phyloP scores from a whole-genome alignment of 768 basidiomycete species.

The Tulasnella sp. region DNA sequence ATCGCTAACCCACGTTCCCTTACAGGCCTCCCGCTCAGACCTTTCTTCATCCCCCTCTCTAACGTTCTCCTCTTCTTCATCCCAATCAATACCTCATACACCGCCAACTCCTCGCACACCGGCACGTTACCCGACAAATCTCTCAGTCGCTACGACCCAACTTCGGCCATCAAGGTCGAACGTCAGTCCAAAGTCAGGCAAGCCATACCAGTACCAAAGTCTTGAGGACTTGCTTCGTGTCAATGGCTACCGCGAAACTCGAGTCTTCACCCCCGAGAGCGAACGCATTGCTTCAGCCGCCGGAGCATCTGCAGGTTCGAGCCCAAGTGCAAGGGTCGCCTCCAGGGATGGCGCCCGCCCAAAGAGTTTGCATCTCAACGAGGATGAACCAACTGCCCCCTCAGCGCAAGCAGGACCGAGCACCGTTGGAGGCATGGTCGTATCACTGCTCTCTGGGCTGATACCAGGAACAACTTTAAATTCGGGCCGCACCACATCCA shows the following conservation, averaged over 20 bases:
- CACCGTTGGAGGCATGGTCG: neutral
- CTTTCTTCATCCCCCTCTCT: neutral
- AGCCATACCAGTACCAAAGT: slow-evolving; percentile 70
- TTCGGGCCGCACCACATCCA: too few relatives aligned
- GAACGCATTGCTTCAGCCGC: slow-evolving; percentile 36
- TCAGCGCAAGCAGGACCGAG: neutral
- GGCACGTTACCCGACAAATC: neutral
- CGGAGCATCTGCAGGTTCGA: neutral
- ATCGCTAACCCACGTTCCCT: neutral
- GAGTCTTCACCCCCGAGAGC: slow-evolving; percentile 78
- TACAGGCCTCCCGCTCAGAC: neutral
- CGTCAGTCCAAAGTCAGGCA: slow-evolving; percentile 37
- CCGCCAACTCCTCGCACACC: neutral
- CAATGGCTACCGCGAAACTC: slow-evolving; percentile 88
- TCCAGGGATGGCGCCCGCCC: neutral
- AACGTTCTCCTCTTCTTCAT: neutral
- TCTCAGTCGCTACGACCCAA: neutral
- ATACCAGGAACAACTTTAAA: too few relatives aligned
- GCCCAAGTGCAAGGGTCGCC: neutral
- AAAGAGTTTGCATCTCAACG: neutral
- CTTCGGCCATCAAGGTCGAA: slow-evolving; percentile 5
- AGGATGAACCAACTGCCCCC: neutral
- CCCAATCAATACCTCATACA: neutral
- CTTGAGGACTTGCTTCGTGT: slow-evolving; percentile 79
- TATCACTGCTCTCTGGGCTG: too few relatives aligned